These are phyloP conservation scores for Knufia petricola DNA, from an alignment of 2,329 filamentous ascomycete genomes.

Conservation along the genomic window DNA sequence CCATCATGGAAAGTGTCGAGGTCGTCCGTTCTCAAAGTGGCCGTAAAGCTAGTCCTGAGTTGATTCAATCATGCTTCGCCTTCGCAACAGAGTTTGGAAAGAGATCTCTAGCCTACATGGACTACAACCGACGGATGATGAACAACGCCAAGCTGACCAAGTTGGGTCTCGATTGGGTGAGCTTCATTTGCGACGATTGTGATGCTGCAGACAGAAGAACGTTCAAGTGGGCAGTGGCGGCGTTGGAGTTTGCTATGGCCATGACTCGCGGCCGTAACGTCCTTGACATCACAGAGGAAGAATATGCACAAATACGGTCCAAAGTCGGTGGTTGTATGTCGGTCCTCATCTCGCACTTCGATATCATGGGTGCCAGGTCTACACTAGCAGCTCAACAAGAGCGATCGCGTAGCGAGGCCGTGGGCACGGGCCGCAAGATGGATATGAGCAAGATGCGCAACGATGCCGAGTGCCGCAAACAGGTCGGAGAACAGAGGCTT, in stretches of 20 bases:
- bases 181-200: slow-evolving; percentile 96
- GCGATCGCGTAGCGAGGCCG: slow-evolving; percentile 73
- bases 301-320: slow-evolving; percentile 70
- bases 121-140: slow-evolving; percentile 89
- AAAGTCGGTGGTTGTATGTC: slow-evolving; percentile 98
- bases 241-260: slow-evolving; percentile 91
- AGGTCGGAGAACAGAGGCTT: slow-evolving; percentile 67
- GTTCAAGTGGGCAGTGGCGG: slow-evolving; percentile 93
- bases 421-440: slow-evolving; percentile 60
- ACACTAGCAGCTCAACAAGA: slow-evolving; percentile 90
- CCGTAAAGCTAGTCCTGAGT: slow-evolving; percentile 79
- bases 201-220: slow-evolving; percentile 88
- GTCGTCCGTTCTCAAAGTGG: slow-evolving; percentile 78
- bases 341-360: slow-evolving; percentile 92
- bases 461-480: slow-evolving; percentile 73
- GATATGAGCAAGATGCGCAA: slow-evolving; percentile 66
- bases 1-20: slow-evolving; percentile 97
- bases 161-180: slow-evolving; percentile 90
- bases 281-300: slow-evolving; percentile 75
- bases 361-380: slow-evolving; percentile 95
- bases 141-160: slow-evolving; percentile 94
- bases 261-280: slow-evolving; percentile 94
- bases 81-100: slow-evolving; percentile 99
- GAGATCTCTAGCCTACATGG: slow-evolving; percentile 87
- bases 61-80: slow-evolving; percentile 95